Evolutionary conservation across 2,329 filamentous ascomycete species (phyloP).

Genomic region (Pseudocercospora fuligena): DNA sequence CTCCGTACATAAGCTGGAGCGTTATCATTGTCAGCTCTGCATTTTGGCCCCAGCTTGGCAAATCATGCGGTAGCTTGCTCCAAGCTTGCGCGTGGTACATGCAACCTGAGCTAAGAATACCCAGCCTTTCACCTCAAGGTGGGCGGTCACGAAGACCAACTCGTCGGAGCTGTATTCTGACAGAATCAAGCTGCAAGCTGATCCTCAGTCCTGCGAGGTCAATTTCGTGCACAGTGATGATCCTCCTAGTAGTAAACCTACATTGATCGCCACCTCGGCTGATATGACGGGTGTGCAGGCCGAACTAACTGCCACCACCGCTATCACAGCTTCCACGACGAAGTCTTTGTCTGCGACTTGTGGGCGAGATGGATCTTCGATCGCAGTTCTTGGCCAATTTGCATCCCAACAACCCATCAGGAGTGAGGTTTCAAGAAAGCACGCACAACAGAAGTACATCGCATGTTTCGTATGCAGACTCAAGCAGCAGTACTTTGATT

Average conservation of each 20-base stretch:
- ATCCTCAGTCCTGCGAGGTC: background rate
- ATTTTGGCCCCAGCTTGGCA: background rate
- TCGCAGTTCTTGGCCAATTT: background rate
- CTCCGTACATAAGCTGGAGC: too few species aligned
- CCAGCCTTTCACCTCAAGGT: background rate
- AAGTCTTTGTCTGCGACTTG: background rate
- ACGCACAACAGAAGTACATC: background rate
- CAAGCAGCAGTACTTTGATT: background rate
- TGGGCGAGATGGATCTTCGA: background rate
- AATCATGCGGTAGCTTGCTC: background rate
- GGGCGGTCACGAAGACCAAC: background rate
- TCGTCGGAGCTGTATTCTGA: background rate
- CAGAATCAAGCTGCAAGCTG: background rate
- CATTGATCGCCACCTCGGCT: background rate
- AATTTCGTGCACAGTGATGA: background rate
- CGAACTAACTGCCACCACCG: too few species aligned
- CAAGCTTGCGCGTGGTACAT: background rate
- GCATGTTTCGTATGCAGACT: background rate
- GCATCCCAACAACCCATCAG: background rate
- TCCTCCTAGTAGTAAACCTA: background rate
- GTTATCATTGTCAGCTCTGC: too few species aligned
- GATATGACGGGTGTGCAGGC: too few species aligned
- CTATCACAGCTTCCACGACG: background rate
- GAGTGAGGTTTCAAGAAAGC: background rate
- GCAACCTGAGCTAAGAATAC: background rate